Evolutionary conservation across 2,329 filamentous ascomycete species (phyloP), one percentile per base, ranked within the genome.

Genomic region (Apiospora kogelbergensis): DNA sequence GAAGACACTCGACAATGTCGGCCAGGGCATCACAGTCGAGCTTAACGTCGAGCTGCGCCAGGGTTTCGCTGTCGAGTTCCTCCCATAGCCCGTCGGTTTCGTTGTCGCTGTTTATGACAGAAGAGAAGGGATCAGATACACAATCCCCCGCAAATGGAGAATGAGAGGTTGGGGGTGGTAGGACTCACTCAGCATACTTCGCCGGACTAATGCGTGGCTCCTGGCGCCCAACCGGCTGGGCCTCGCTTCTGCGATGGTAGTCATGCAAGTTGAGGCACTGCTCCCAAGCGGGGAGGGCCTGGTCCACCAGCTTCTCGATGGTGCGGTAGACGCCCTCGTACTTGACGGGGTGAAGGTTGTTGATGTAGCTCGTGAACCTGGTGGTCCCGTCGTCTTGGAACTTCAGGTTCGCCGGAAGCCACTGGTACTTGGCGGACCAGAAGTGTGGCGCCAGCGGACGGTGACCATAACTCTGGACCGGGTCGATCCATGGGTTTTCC

Each of bases 351-450:
- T 84, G 81, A 5, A 84, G 74, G 70, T 83, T 84, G 74, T 84
- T 85, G 75, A 84, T 78, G 72, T 84, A 84, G 73, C 81, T 82
- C 5, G 78, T 80, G 67, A 84, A 80, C 13, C 73, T 74, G 41
- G 77, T 75, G 20, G 73, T 75, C 10, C 71, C 74, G 33, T 72
- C 69, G 20, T 68, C 64, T 60, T 71, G 68, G 9, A 81, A 72
- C n/a, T 78, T 70, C n/a, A 80, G 72, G 66, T 84, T 79, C 4
- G 76, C 74, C 3, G 83, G 81, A 6, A 85, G 76, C 80, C 84
- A 84, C 73, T 88, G 84, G 68, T 81, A 84, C 1, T 75, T 68
- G 0, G 75, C 73, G 41, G 81, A 80, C 74, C 74, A 80, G 42
- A 42, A 73, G 15, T 37, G 26, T 3, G 7, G 22, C 24, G 10